phyloP scores from a whole-genome alignment of 306 rosid genomes.

The Vigna angularis region DNA sequence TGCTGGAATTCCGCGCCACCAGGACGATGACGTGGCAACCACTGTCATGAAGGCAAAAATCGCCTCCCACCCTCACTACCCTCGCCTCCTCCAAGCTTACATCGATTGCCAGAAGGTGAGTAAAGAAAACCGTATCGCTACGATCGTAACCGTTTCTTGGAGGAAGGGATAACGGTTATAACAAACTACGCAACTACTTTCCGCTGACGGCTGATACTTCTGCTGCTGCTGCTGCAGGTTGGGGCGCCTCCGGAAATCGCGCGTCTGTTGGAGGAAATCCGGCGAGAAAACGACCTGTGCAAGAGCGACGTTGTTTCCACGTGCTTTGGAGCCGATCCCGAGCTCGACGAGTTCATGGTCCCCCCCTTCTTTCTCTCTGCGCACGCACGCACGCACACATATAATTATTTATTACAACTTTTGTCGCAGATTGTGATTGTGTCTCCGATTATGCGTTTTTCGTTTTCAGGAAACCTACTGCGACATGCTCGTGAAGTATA shows the following conservation, averaged over 20 bases:
- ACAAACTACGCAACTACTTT: constrained; percentile 15
- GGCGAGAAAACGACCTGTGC: constrained; percentile 65
- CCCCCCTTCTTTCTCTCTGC: constrained; percentile 12
- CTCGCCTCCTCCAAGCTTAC: constrained; percentile 88
- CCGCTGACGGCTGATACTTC: neutral
- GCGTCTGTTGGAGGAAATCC: constrained; percentile 79
- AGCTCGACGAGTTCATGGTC: constrained; percentile 97
- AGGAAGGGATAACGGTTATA: constrained; percentile 27
- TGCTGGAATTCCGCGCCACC: constrained; percentile 54
- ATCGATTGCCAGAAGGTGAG: constrained; percentile 93
- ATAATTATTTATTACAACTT: constrained; percentile 34
- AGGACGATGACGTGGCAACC: constrained; percentile 46
- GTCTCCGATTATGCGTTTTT: neutral
- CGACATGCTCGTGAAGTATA: constrained; percentile 79
- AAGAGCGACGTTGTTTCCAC: constrained; percentile 74
- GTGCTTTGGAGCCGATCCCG: constrained; percentile 98
- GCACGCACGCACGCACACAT: neutral
- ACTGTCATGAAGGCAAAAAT: constrained; percentile 81
- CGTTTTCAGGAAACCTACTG: constrained; percentile 83
- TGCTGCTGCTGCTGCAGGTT: constrained; percentile 53
- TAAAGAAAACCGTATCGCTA: neutral
- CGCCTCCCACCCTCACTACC: constrained; percentile 86
- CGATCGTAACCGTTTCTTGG: constrained; percentile 1
- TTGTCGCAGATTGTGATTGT: constrained; percentile 43
- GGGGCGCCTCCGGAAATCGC: constrained; percentile 98